Conservation (phyloP, 495 filamentous ascomycete genomes). For the Umbilicaria muhlenbergii region DNA sequence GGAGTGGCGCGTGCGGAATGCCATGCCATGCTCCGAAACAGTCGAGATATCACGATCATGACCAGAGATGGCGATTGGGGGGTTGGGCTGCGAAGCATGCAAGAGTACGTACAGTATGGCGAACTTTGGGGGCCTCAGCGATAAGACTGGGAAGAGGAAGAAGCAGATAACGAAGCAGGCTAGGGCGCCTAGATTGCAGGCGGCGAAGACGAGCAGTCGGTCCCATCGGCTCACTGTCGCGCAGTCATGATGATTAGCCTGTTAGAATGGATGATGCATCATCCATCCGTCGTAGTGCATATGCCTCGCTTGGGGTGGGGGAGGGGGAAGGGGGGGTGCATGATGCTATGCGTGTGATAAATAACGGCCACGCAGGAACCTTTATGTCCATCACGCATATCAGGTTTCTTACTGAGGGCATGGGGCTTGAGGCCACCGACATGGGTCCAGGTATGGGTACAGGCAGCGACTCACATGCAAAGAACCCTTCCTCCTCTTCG, state of each 20-base stretch:
- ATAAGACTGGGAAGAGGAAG: conserved; percentile 66
- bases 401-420: conserved; percentile 7
- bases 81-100: conserved; percentile 10
- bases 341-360: conserved; percentile 15
- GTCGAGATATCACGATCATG: not conserved
- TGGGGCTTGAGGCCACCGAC: not conserved
- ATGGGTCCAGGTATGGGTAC: conserved; percentile 4
- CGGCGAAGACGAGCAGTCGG: conserved; percentile 77
- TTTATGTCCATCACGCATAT: conserved; percentile 11
- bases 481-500: conserved; percentile 91
- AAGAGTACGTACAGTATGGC: conserved; percentile 73
- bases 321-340: conserved; percentile 14
- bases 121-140: conserved; percentile 76
- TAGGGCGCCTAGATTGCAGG: conserved; percentile 78
- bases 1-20: conserved; percentile 1
- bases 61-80: conserved; percentile 4
- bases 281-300: conserved; percentile 10
- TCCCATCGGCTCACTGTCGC: conserved; percentile 90
- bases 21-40: not conserved
- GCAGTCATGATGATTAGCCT: no score
- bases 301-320: conserved; percentile 1
- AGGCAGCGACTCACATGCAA: conserved; percentile 67
- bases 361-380: conserved; percentile 17
- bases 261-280: conserved; percentile 3
- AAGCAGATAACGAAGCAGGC: conserved; percentile 90